Base-by-base conservation (phyloP, 176 grass and related monocot species). In the Cenchrus americanus region DNA sequence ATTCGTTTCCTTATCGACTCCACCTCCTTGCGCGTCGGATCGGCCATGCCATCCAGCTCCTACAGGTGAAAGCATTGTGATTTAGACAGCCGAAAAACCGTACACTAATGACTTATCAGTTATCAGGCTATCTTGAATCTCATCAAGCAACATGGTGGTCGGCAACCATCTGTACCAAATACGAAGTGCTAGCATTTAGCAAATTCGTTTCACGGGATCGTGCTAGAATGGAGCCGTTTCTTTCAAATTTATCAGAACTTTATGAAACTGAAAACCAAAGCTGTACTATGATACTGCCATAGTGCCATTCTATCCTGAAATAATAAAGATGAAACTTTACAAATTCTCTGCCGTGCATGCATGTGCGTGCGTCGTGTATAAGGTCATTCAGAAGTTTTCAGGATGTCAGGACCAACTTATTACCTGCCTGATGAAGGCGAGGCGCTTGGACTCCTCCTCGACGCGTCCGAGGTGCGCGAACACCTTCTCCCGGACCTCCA, bases 11-110 rank as follows among this genome's bases (percentile, higher is more conserved):
- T 87, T 48, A 94, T 89, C 1, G 88, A 30, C 49, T 94, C 93
- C 49, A 99, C 91, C 85, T 99, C 91, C 86, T 96, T 99, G 47
- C 96, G 50, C 1, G 93, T 94, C 1, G 96, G 96, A 90, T 99
- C 96, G 0, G 88, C 83, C 93, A 96, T 99, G 30, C 60, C 88
- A 89, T 99, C 96, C 18, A 99, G 91, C 69, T 99, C 96, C 96
- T 95, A 34, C 9, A 17, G 19, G 19, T 32, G 46, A 4, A n/a
- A 19, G 7, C 0, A 27, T 27, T 22, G 23, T 8, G 54, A 6
- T 57, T 57, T 5, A 57, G 54, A 8, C 54, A 57, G 54, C 54
- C 18, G 34, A 17, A 18, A 18, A 24, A 61, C 57, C 7, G 7
- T 1, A 55, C 6, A 55, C 53, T 30, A 30, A 30, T 30, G 27